These are phyloP conservation scores for Athelia psychrophila DNA, from an alignment of 1,284 basidiomycete genomes.

Conservation along the genomic window DNA sequence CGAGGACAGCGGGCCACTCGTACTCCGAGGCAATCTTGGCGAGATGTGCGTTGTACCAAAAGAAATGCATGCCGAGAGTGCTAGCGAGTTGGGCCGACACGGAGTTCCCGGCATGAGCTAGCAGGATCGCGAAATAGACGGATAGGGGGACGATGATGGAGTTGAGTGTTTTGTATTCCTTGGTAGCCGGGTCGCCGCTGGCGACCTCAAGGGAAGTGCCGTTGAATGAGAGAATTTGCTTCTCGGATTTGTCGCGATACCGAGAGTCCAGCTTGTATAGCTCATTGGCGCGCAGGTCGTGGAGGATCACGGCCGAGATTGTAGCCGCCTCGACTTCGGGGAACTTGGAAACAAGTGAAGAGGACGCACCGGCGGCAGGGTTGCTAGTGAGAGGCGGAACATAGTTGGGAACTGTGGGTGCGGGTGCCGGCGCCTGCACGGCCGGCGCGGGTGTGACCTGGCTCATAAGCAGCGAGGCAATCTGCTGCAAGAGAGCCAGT, in stretches of 20 bases:
- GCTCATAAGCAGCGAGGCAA: too few relatives aligned
- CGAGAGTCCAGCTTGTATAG: neutral
- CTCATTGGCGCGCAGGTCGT: neutral
- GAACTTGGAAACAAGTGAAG: neutral
- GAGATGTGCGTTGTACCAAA: too few relatives aligned
- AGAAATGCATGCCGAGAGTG: too few relatives aligned
- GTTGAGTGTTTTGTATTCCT: neutral
- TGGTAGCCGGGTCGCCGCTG: neutral
- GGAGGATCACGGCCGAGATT: neutral
- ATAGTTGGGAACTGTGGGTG: too few relatives aligned
- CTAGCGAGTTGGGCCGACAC: too few relatives aligned
- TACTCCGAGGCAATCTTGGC: too few relatives aligned
- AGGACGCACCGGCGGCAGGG: neutral
- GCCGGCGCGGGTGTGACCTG: neutral
- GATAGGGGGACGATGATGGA: neutral
- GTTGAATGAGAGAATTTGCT: neutral
- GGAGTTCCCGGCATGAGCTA: too few relatives aligned
- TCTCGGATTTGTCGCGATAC: neutral
- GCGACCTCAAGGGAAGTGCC: neutral
- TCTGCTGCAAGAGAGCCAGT: too few relatives aligned
- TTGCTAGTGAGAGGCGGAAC: neutral
- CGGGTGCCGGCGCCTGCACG: too few relatives aligned
- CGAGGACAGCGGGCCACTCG: constrained; percentile 4
- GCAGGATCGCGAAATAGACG: neutral
- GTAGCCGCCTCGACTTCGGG: neutral